Evolutionary conservation across 75 land plant species (phyloP).

Genomic region (Adiantum capillusveneris): DNA sequence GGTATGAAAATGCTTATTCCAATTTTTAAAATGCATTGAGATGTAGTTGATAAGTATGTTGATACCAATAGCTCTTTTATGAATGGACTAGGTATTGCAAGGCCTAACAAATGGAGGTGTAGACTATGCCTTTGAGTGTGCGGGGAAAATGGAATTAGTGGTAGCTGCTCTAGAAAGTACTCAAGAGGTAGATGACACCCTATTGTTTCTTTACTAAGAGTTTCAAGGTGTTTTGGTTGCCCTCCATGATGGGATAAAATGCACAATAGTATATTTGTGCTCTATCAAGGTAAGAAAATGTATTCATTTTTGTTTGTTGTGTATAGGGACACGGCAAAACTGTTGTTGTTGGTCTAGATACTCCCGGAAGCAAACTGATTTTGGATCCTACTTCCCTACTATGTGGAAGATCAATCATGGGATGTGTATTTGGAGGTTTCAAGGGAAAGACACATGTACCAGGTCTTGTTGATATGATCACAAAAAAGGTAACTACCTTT

Average conservation of each 20-base stretch:
- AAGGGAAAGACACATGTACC: constrained; percentile 71
- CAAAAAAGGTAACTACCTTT: constrained; percentile 29
- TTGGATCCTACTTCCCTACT: constrained; percentile 54
- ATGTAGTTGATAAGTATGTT: too few relatives aligned
- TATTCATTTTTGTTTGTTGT: too few relatives aligned
- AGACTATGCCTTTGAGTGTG: constrained; percentile 86
- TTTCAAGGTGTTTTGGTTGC: too few relatives aligned
- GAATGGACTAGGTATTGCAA: constrained; percentile 45
- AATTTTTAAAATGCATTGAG: too few relatives aligned
- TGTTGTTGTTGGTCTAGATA: too few relatives aligned
- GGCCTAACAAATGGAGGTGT: constrained; percentile 75
- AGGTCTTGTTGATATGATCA: constrained; percentile 49
- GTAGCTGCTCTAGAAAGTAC: constrained; percentile 70
- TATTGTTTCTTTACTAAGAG: neutral
- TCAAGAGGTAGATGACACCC: constrained; percentile 31
- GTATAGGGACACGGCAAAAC: too few relatives aligned
- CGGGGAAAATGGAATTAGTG: constrained; percentile 62
- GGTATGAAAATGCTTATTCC: constrained; percentile 29
- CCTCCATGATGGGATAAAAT: too few relatives aligned
- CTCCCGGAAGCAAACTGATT: constrained; percentile 8
- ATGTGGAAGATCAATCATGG: constrained; percentile 52
- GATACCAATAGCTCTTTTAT: too few relatives aligned
- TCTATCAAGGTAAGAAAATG: too few relatives aligned
- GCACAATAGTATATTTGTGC: too few relatives aligned
- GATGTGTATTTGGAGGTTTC: constrained; percentile 67